Evolutionary conservation across 306 rosid species (phyloP), one percentile per base, ranked within the genome.

Genomic region (cucumber (Cucumis sativus)): DNA sequence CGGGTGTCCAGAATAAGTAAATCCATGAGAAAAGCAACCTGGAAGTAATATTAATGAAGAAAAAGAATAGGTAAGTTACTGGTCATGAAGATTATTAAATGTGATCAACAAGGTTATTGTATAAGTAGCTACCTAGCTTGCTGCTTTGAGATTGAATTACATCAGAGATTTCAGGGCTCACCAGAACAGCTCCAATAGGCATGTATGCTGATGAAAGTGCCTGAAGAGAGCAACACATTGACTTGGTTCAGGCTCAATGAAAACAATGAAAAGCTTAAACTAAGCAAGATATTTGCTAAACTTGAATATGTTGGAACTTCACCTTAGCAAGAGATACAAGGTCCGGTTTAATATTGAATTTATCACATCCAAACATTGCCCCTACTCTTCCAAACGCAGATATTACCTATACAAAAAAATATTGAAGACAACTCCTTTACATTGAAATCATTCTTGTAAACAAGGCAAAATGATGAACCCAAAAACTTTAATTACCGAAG

Each of bases 311-410:
- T 28, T 20, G 13, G 76, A 64, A 56, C 35, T 69, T 80, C 82
- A 91, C 98, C 96, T 94, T 94, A 10, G 98, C 98, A 68, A 94
- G 1, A n/a, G 98, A 88, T 51, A 94, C 97, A 77, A 94, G 93
- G 78, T 94, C 97, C 40, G 98, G 98, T 81, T 90, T 94, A 67
- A 91, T 91, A 83, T 87, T 86, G 88, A 85, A 94, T 66, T 86
- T 91, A 84, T 94, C 98, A 77, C 86, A 89, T 65, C 98, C 98
- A 77, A 63, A 94, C 98, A 89, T 91, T 14, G 87, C 28, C 62
- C 97, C 98, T 52, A 94, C 91, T 82, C 97, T 90, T 86, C 97
- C 98, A 78, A 94, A 94, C 51, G 88, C 97, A 88, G 96, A 91
- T 23, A 94, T 89, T 43, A 28, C 30, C 30, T 28, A 28, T 28